A percentile compares a stretch with the other conserved stretches of the same genome.
These are phyloP conservation scores for Venturia aucupariae DNA, from an alignment of 2,329 filamentous ascomycete species.

Conservation along the genomic window DNA sequence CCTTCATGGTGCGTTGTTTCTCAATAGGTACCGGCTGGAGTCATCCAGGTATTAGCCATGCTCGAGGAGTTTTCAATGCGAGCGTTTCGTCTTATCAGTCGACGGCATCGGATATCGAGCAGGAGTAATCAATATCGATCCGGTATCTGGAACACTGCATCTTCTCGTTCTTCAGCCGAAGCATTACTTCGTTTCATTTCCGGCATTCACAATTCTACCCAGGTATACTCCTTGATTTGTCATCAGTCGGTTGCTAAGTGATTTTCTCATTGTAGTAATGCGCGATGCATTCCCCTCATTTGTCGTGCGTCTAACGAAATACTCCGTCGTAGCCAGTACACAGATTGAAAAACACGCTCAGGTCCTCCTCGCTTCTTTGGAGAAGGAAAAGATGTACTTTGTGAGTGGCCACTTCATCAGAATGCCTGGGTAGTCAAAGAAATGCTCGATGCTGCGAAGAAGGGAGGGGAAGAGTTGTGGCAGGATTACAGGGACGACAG, in stretches of 20 bases:
- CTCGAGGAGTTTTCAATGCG: too few species aligned
- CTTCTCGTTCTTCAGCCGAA: too few species aligned
- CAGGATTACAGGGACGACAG: constrained; percentile 40
- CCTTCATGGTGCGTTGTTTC: too few species aligned
- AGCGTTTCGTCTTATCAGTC: too few species aligned
- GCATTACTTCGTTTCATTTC: too few species aligned
- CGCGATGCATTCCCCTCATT: not conserved
- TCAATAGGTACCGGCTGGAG: too few species aligned
- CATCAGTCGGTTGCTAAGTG: not conserved
- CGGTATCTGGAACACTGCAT: too few species aligned
- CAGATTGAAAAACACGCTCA: constrained; percentile 35
- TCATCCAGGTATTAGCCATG: too few species aligned
- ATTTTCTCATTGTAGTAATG: not conserved
- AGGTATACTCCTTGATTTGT: too few species aligned
- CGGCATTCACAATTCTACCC: too few species aligned
- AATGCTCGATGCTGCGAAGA: constrained; percentile 32
- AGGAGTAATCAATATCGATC: too few species aligned
- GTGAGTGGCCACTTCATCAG: constrained; percentile 41
- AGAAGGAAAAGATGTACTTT: constrained; percentile 40
- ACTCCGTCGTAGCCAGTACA: constrained; percentile 39
- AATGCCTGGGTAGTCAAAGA: constrained; percentile 34
- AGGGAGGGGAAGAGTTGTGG: constrained; percentile 35
- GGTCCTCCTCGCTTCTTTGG: constrained; percentile 33
- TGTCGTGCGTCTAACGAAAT: not conserved
- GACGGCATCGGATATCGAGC: too few species aligned